Evolutionary conservation across 2,329 filamentous ascomycete species (phyloP), one percentile per base, ranked within the genome.

Genomic region (Trichophyton schoenleinii): DNA sequence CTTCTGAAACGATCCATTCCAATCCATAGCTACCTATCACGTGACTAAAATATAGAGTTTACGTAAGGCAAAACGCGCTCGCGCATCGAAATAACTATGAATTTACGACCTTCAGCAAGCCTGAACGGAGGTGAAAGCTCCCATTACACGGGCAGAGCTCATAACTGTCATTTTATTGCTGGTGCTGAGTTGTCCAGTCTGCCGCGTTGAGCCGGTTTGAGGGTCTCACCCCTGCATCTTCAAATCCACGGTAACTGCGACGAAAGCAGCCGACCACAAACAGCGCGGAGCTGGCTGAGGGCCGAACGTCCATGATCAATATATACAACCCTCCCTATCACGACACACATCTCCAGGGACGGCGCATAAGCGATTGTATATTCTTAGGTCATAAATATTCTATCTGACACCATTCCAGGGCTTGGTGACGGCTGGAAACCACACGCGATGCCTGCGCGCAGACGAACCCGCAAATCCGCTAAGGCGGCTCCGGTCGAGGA

Each of bases 381-480:
- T 25, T 11, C 13, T 53, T 2, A 18, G 31, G 15, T 15, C 49
- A 13, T 25, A 28, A 53, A 15, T 13, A 7, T 18, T 3, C 49
- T 25, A 28, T 53, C 13, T 44, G 13, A 44, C 15, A 18, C 13
- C 41, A 44, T 44, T 18, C 6, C n/a, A 31, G 49, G 13, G 7
- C 49, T 53, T 31, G 22, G 3, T 53, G 6, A 42, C 15, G 18
- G 9, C 25, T 8, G 48, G 11, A 31, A 13, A 18, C 15, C n/a
- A 68, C 67, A 75, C 68, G n/a, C 49, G 18, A 76, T 76, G 74
- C 74, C 73, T 67, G 70, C 73, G 72, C 74, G 74, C 72, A 74
- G 71, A 69, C 73, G 74, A 66, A 70, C 72, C 69, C 68, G 68
- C 64, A 70, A 68, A 66, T 66, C 68, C 61, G 66, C 70, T 57